Base-by-base conservation (phyloP, 805 yeast genomes). In the Naumovozyma castellii region DNA sequence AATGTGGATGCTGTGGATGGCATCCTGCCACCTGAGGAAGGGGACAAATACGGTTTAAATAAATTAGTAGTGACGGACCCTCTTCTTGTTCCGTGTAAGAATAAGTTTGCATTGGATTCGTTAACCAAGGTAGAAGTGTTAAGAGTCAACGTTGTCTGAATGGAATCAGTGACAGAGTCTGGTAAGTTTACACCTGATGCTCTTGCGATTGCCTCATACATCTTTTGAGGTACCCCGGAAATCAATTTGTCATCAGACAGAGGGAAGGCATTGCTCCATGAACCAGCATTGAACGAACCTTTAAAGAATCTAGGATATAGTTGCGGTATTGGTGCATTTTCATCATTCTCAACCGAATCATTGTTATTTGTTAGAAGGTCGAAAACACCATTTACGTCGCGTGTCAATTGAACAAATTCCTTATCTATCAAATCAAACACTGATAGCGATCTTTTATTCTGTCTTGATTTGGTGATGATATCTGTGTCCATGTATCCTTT, bases 251-350 rank as follows among this genome's bases (percentile, higher is more conserved):
- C 32, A n/a, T 29, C 13, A 12, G 32, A 14, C 13, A n/a, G 8
- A 29, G 5, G 14, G 14, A 29, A 79, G 18, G 84, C 84, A 50
- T 80, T 81, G 36, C 74, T 72, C 80, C 87, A 82, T 44, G 79
- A 78, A 14, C 88, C 90, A 14, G 87, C 90, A 48, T 78, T 78
- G 54, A 78, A 82, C 40, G 73, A 75, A 22, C 76, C 76, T 32
- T 71, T 67, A 14, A 83, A 60, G 50, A 82, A 79, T 43, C 92
- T 67, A 5, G 92, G 87, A 45, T 78, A 75, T 2, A 78, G 62
- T 53, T 80, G 81, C 0, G 90, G 92, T 28, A 80, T 42, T 12
- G 41, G n/a, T n/a, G n/a, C n/a, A n/a, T n/a, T n/a, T n/a, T n/a
- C n/a, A n/a, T n/a, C n/a, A n/a, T n/a, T n/a, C n/a, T n/a, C n/a